Percentiles rank a stretch among this genome's conserved stretches.
phyloP scores from a whole-genome alignment of 2,329 filamentous ascomycete species.

The Exophiala sideris region DNA sequence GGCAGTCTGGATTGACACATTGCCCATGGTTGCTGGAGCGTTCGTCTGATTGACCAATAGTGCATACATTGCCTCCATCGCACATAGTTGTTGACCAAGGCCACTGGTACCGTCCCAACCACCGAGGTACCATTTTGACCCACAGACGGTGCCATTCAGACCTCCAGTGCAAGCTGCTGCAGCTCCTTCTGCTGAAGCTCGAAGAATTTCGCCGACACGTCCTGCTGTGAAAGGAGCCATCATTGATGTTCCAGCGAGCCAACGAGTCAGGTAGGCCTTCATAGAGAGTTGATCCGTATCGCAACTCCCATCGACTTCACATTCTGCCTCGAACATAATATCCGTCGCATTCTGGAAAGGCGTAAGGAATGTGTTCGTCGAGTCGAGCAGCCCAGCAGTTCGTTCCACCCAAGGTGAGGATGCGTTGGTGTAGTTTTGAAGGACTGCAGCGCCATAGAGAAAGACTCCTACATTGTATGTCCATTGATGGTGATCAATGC shows the following conservation, averaged over 20 bases:
- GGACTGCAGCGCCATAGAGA: slow-evolving; percentile 41
- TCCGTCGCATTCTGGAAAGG: slow-evolving; percentile 42
- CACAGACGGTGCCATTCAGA: slow-evolving; percentile 56
- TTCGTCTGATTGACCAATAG: slow-evolving; percentile 28
- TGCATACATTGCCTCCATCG: slow-evolving; percentile 54
- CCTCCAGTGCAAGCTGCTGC: slow-evolving; percentile 62
- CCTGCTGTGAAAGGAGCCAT: slow-evolving; percentile 59
- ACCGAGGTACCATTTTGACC: slow-evolving; percentile 59
- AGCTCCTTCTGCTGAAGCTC: slow-evolving; percentile 55
- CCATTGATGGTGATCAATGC: slow-evolving; percentile 62
- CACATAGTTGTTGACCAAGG: slow-evolving; percentile 67
- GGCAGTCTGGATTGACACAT: slow-evolving; percentile 14
- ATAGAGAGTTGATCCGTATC: slow-evolving; percentile 69
- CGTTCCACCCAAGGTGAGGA: slow-evolving; percentile 54
- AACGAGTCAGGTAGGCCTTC: slow-evolving; percentile 67
- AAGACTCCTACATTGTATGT: slow-evolving; percentile 65
- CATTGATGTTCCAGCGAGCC: slow-evolving; percentile 60
- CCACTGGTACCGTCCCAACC: slow-evolving; percentile 58
- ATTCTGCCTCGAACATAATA: slow-evolving; percentile 64
- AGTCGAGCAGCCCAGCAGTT: slow-evolving; percentile 55
- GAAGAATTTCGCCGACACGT: slow-evolving; percentile 56
- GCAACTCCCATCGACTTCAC: slow-evolving; percentile 60
- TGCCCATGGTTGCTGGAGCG: slow-evolving; percentile 17
- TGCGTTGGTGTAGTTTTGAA: slow-evolving; percentile 56
- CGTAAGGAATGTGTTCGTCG: slow-evolving; percentile 50